Percentiles rank a stretch among this genome's conserved stretches.
These are phyloP conservation scores for Didymella sp. DNA, from an alignment of 2,329 filamentous ascomycete genomes.

Conservation along the genomic window DNA sequence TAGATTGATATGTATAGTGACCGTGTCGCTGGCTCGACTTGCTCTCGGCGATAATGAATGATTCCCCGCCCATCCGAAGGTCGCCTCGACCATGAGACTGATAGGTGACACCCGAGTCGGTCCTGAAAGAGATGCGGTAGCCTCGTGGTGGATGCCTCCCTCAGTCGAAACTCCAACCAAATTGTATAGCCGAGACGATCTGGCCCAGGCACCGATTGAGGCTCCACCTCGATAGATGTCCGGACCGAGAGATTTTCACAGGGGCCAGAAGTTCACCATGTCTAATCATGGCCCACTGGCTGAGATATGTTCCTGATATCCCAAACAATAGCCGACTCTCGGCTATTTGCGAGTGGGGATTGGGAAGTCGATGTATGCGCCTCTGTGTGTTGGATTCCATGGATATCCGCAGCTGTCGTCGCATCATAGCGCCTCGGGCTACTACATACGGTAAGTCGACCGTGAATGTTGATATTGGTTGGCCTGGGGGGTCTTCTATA, in stretches of 20 bases:
- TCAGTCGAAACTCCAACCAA: slow-evolving; percentile 7
- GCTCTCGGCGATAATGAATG: not conserved
- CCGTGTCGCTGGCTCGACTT: not conserved
- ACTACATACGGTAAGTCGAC: slow-evolving; percentile 22
- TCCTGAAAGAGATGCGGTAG: slow-evolving; percentile 2
- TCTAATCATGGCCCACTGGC: slow-evolving; percentile 3
- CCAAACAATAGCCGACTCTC: slow-evolving; percentile 10
- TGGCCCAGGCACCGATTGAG: slow-evolving; percentile 4
- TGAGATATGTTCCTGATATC: slow-evolving; percentile 8
- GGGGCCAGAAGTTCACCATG: slow-evolving; percentile 2
- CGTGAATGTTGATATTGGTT: not conserved
- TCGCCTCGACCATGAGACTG: not conserved
- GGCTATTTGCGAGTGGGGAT: slow-evolving; percentile 11
- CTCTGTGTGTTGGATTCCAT: not conserved
- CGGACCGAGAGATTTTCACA: not conserved
- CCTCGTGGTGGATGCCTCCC: slow-evolving; percentile 4
- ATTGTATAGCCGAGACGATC: not conserved
- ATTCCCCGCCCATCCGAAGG: not conserved
- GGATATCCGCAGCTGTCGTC: slow-evolving; percentile 1
- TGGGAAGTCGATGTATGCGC: slow-evolving; percentile 3
- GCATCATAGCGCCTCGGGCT: slow-evolving; percentile 14
- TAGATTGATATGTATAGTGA: not conserved
- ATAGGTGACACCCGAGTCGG: not conserved
- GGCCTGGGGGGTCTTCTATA: slow-evolving; percentile 1
- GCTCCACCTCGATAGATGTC: not conserved